phyloP scores from a whole-genome alignment of 2,329 filamentous ascomycete species.

The Cylindrodendrum hubeiense region DNA sequence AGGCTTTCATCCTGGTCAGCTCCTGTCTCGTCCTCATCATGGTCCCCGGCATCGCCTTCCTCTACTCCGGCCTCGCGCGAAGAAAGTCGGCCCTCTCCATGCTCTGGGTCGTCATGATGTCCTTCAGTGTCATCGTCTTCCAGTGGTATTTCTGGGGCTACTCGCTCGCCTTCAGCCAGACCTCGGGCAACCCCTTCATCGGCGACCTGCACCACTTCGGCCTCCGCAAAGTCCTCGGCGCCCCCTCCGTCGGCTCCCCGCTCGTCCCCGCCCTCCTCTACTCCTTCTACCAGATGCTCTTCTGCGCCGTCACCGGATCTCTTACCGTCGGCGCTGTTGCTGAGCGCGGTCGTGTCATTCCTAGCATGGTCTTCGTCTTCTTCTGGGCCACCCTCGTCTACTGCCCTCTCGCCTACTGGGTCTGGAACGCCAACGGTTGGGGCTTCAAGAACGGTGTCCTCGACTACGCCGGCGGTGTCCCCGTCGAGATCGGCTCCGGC shows the following conservation, averaged over 20 bases:
- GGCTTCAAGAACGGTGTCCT: slow-evolving; percentile 89
- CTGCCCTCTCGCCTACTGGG: slow-evolving; percentile 97
- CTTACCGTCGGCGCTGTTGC: slow-evolving; percentile 94
- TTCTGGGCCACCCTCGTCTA: slow-evolving; percentile 98
- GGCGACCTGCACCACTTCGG: slow-evolving; percentile 92
- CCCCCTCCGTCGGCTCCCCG: slow-evolving; percentile 88
- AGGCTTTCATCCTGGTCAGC: slow-evolving; percentile 91
- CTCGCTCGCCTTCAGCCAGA: slow-evolving; percentile 89
- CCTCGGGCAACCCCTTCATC: slow-evolving; percentile 89
- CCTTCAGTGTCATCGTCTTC: slow-evolving; percentile 90
- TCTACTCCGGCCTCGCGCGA: slow-evolving; percentile 97
- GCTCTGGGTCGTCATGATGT: slow-evolving; percentile 98
- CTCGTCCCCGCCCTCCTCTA: slow-evolving; percentile 92
- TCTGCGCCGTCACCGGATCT: slow-evolving; percentile 91
- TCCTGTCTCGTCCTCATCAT: slow-evolving; percentile 96
- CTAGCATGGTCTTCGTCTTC: slow-evolving; percentile 95
- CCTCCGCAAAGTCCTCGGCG: slow-evolving; percentile 83
- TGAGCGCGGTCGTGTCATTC: slow-evolving; percentile 92
- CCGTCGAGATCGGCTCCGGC: slow-evolving; percentile 96
- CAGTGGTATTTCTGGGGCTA: slow-evolving; percentile 99
- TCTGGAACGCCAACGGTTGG: slow-evolving; percentile 96
- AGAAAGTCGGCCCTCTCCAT: slow-evolving; percentile 97
- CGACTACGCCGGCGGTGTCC: slow-evolving; percentile 96
- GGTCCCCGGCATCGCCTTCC: slow-evolving; percentile 95
- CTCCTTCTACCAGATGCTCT: slow-evolving; percentile 99